Conservation (phyloP, 2,329 filamentous ascomycete species). For the Tolypocladium tundrense region DNA sequence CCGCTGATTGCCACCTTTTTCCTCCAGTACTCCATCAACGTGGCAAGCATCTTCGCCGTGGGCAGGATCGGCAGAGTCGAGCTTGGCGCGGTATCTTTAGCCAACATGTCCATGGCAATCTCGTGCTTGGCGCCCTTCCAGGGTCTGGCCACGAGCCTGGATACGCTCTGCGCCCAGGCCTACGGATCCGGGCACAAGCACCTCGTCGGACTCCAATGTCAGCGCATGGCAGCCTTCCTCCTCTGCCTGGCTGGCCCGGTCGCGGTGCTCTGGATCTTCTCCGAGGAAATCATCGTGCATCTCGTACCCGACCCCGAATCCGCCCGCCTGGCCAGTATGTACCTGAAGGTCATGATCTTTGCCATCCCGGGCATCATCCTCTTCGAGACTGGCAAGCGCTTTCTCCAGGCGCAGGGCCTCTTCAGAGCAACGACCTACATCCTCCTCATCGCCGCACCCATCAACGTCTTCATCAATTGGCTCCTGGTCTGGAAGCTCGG, state of each 20-base stretch:
- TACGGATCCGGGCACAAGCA: conserved; percentile 87
- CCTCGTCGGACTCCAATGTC: conserved; percentile 73
- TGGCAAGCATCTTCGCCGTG: conserved; percentile 69
- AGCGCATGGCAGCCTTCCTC: conserved; percentile 72
- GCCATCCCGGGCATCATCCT: conserved; percentile 67
- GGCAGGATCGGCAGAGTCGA: conserved; percentile 61
- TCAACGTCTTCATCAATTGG: conserved; percentile 72
- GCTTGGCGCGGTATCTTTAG: conserved; percentile 33
- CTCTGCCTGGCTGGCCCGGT: conserved; percentile 64
- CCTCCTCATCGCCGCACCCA: conserved; percentile 62
- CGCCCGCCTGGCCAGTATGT: conserved; percentile 58
- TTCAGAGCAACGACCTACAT: conserved; percentile 73
- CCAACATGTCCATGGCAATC: conserved; percentile 71
- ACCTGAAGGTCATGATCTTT: conserved; percentile 60
- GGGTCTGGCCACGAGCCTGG: conserved; percentile 79
- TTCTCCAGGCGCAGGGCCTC: conserved; percentile 72
- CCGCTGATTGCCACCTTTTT: conserved; percentile 64
- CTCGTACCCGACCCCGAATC: conserved; percentile 43
- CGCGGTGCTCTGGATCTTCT: conserved; percentile 58
- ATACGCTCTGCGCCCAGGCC: conserved; percentile 88
- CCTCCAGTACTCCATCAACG: conserved; percentile 76
- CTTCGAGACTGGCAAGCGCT: conserved; percentile 72
- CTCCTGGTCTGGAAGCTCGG: conserved; percentile 62
- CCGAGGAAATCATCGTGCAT: conserved; percentile 50
- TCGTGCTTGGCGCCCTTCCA: conserved; percentile 69